phyloP scores from a whole-genome alignment of 768 basidiomycete genomes.

The Tremella yokohamensis region DNA sequence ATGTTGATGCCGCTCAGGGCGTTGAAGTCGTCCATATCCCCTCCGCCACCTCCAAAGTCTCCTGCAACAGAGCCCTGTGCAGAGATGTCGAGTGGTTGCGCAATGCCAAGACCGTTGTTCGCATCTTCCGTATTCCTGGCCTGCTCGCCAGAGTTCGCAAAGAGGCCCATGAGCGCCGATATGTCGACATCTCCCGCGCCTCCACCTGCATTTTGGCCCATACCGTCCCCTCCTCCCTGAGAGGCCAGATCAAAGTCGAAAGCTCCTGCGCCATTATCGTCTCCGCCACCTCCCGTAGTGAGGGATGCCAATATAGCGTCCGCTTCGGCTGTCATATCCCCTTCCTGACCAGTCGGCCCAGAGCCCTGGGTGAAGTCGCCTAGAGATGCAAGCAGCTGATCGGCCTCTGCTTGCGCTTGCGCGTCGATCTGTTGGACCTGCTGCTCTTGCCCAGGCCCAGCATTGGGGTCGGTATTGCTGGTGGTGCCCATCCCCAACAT shows the following conservation, averaged over 20 bases:
- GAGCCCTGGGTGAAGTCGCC: not conserved
- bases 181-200: conserved; percentile 6
- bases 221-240: not conserved
- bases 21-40: not conserved
- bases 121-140: not conserved
- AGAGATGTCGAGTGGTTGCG: not conserved
- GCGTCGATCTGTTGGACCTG: not conserved
- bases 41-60: not conserved
- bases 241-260: not conserved
- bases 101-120: not conserved
- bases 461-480: not conserved
- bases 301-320: not conserved
- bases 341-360: too few species aligned
- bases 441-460: not conserved
- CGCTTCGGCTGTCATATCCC: not conserved
- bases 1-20: conserved; percentile 17
- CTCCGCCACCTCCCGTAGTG: not conserved
- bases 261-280: not conserved
- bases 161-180: conserved; percentile 2
- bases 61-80: not conserved
- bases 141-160: not conserved
- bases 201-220: not conserved
- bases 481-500: not conserved
- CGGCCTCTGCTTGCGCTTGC: conserved; percentile 7
- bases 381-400: conserved; percentile 3